Conservation (phyloP, 345 rosid genomes). For the Mercurialis annua region DNA sequence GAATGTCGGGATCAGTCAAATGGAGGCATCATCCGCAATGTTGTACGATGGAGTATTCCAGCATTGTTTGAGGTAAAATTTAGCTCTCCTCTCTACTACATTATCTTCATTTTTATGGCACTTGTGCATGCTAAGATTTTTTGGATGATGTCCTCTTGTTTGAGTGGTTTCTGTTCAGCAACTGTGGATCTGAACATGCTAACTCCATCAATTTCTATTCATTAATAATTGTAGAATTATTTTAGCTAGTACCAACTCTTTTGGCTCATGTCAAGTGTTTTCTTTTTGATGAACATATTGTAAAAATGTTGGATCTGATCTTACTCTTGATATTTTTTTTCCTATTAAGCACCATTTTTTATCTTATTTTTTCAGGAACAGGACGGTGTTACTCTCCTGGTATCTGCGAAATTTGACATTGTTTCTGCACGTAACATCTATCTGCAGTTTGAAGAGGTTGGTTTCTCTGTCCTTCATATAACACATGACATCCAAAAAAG, state of each 20-base stretch:
- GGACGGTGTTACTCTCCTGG: conserved; percentile 87
- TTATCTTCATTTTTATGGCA: conserved; percentile 12
- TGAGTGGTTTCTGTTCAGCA: neutral
- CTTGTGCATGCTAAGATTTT: neutral
- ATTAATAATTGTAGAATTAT: neutral
- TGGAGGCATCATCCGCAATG: conserved; percentile 69
- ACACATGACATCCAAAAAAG: conserved; percentile 10
- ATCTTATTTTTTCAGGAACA: conserved; percentile 51
- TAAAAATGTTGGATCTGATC: neutral
- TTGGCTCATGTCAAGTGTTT: neutral
- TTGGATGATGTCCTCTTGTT: neutral
- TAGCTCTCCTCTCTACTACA: conserved; percentile 11
- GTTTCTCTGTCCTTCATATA: conserved; percentile 28
- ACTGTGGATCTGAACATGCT: neutral
- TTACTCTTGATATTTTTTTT: neutral
- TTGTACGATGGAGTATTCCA: conserved; percentile 84
- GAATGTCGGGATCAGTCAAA: conserved; percentile 52
- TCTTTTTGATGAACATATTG: neutral
- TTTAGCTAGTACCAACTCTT: neutral
- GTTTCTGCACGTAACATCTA: conserved; percentile 73
- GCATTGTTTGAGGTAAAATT: conserved; percentile 62
- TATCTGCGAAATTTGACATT: conserved; percentile 72
- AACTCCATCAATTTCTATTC: neutral
- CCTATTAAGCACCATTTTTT: neutral
- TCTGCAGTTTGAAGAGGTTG: conserved; percentile 91